Percentiles rank a stretch among this genome's conserved stretches.
These are phyloP conservation scores for Mycena belliarum DNA, from an alignment of 768 basidiomycete genomes.

Conservation along the genomic window DNA sequence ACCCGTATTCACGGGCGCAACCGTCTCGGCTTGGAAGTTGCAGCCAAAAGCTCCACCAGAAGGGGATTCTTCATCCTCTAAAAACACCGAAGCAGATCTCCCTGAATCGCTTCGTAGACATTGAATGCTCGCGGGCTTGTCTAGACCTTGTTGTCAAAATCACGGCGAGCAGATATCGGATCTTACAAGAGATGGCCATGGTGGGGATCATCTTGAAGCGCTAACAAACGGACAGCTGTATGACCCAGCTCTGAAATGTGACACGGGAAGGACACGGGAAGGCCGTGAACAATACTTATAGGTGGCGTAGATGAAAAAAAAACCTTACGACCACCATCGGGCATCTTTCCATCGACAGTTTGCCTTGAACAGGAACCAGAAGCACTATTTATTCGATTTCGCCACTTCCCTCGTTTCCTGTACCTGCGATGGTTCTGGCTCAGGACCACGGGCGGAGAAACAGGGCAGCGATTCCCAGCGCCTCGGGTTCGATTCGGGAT, in stretches of 20 bases:
- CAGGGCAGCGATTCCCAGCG: neutral
- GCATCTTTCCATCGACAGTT: neutral
- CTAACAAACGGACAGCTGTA: neutral
- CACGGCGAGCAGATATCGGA: neutral
- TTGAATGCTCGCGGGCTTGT: neutral
- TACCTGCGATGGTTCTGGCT: neutral
- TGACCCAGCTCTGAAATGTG: neutral
- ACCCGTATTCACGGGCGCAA: neutral
- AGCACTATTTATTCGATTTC: neutral
- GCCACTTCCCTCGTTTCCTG: neutral
- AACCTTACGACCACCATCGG: constrained; percentile 1
- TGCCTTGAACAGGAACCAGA: neutral
- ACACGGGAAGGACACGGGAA: neutral
- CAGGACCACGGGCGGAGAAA: neutral
- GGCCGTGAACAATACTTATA: neutral
- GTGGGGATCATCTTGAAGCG: neutral
- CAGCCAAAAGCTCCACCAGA: neutral
- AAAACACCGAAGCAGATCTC: neutral
- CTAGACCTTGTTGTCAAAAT: neutral
- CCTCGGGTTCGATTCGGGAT: neutral
- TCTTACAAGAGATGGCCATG: neutral
- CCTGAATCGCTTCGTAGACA: neutral
- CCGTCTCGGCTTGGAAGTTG: too few species aligned
- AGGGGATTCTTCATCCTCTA: constrained; percentile 1
- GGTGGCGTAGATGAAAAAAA: neutral